Evolutionary conservation across 2,329 filamentous ascomycete genomes (phyloP), one percentile per base, ranked within the genome.

Genomic region (Graphiopsis chlorocephala): DNA sequence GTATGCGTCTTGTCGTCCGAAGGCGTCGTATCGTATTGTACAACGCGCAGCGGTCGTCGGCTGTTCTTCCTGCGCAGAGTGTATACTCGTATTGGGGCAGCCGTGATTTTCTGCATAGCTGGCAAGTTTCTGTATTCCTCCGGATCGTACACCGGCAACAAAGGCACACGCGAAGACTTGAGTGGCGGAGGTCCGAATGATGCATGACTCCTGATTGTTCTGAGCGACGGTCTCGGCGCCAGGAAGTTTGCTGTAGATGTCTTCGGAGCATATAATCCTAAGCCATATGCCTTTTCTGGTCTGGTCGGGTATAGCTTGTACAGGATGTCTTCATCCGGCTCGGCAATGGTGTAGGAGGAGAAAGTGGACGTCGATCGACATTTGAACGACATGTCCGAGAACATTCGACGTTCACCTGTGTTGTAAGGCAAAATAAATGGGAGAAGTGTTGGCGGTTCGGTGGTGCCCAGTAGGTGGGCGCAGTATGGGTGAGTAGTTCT

Each of bases 351-450:
- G 29, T 66, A 61, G 4, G 67, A 66, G 3, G 70, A 68, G 2
- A 74, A 66, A 0, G 72, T 71, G 3, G 67, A 66, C 1, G 72
- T 71, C 11, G 73, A 72, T 31, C 72, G 68, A 66, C 73, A 74
- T 62, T 74, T 72, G 67, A 74, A 73, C 3, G 73, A 73, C 69
- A 73, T 71, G n/a, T 73, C 69, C 11, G 71, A 73, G 62, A 60
- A 67, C 56, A 67, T 68, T 2, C 67, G 47, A 11, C 61, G 65
- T 10, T 67, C 56, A 14, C 56, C 28, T 23, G 66, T 65, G 26
- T 67, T 69, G 47, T 73, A 69, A 11, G 70, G 68, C 2, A 72
- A 58, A 23, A 59, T 67, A 2, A 71, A 61, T 1, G 70, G 70
- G 20, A 71, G 57, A 11, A 72, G 66, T 6, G 53, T 53, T 10